Base-by-base conservation (phyloP, 108 stramenopile species). In the Fistulifera pelliculosa region DNA sequence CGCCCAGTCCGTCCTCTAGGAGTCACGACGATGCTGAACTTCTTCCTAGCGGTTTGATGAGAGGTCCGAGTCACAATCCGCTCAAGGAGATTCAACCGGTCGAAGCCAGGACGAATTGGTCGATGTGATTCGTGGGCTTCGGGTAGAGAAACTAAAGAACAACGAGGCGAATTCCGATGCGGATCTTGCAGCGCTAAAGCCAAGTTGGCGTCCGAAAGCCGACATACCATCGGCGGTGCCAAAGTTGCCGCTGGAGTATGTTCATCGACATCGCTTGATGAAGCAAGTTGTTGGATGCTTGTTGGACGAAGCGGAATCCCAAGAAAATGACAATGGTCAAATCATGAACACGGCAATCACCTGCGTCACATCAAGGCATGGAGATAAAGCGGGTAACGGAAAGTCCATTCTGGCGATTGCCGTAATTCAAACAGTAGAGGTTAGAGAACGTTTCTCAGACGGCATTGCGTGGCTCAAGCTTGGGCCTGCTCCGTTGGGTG, bases 361-460 rank as follows among this genome's bases (percentile, higher is more conserved):
- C 0, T 85, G 80, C 35, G 86, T 90, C 45, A 90, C 89, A 17
- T 90, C 89, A 2, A 69, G 89, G 12, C 89, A 90, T 57, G 76
- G 80, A 0, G 89, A 90, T 63, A 90, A 90, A 69, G 85, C 89
- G n/a, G 89, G 89, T 14, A 90, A 90, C 57, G 89, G 89, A 35
- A 90, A 90, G 58, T 84, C 89, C 2, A 90, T 79, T 19, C 53
- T 90, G 48, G 89, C 89, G 0, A 83, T 84, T 27, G 89, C 89
- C n/a, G 82, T 85, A 2, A 87, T 90, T 61, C 89, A 90, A 52
- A 82, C 85, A 26, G 85, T 90, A 19, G 89, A 90, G 54, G 81
- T 90, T 0, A 60, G 89, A 16, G 89, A 90, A 58, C 80, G 83
- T n/a, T 90, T 90, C 49, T 68, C 69, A 3, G 85, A 90, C 66